phyloP scores from a whole-genome alignment of 345 rosid species.

The Syzygium jambos region DNA sequence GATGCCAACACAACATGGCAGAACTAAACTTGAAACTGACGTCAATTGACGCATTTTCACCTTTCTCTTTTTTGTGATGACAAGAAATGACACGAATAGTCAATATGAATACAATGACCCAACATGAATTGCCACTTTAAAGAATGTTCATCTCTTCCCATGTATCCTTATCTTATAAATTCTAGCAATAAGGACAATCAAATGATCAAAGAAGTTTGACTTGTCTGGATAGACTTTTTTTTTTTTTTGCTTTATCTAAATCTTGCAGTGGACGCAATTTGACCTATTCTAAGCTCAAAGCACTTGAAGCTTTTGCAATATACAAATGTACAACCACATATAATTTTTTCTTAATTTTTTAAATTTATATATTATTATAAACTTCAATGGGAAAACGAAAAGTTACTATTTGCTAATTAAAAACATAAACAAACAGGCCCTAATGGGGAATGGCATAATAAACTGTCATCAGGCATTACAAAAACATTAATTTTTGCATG shows the following conservation, averaged over 20 bases:
- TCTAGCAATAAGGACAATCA: background rate
- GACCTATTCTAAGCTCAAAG: background rate
- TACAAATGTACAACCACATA: background rate
- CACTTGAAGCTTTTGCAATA: background rate
- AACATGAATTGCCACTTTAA: background rate
- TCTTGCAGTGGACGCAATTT: background rate
- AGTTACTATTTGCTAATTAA: background rate
- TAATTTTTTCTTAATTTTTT: background rate
- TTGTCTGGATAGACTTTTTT: background rate
- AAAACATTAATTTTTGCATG: background rate
- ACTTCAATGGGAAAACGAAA: background rate
- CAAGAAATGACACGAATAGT: background rate
- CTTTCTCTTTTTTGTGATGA: background rate
- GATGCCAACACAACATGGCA: background rate
- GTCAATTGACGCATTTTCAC: background rate
- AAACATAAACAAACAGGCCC: background rate
- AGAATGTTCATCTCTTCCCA: background rate
- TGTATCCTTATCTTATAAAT: background rate
- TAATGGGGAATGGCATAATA: background rate
- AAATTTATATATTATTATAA: background rate
- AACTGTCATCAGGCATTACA: background rate
- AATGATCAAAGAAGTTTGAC: background rate
- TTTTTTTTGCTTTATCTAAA: background rate
- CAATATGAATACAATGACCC: background rate
- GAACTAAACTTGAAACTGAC: background rate